Conservation (phyloP, 441 rosid genomes). For the Eruca vesicaria region DNA sequence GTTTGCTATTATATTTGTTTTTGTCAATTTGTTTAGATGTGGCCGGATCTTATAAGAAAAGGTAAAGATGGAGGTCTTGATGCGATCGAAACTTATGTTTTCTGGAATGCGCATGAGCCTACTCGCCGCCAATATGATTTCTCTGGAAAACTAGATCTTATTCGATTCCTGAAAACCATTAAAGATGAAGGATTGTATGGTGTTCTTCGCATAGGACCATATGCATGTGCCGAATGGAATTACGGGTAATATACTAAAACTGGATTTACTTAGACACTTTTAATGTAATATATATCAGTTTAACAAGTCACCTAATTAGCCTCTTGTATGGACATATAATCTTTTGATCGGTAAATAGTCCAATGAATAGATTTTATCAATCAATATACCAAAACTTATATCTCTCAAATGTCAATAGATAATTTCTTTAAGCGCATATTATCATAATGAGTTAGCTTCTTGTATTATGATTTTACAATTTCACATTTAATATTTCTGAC, state of each 20-base stretch:
- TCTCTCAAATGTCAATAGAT: not conserved
- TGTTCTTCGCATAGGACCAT: constrained; percentile 56
- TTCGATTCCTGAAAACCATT: constrained; percentile 44
- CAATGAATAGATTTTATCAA: not conserved
- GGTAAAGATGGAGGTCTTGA: constrained; percentile 55
- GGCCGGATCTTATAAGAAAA: constrained; percentile 54
- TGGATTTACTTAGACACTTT: too few species aligned
- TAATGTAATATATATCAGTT: not conserved
- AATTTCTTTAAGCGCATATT: too few species aligned
- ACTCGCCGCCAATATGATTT: constrained; percentile 57
- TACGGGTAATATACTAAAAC: constrained; percentile 41
- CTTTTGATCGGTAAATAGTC: too few species aligned
- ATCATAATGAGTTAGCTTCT: not conserved
- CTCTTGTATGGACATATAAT: too few species aligned
- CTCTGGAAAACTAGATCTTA: constrained; percentile 43
- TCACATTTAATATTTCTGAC: not conserved
- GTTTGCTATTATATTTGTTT: not conserved
- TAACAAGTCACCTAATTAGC: too few species aligned
- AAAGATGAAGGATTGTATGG: constrained; percentile 45
- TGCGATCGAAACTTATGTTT: constrained; percentile 48
- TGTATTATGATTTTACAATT: not conserved
- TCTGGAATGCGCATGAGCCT: too few species aligned
- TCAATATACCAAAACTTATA: not conserved
- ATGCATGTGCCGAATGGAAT: constrained; percentile 60
- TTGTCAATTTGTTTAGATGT: constrained; percentile 40